Conservation (phyloP, 257 asterid species). For the Nicotiana obtusifolia region DNA sequence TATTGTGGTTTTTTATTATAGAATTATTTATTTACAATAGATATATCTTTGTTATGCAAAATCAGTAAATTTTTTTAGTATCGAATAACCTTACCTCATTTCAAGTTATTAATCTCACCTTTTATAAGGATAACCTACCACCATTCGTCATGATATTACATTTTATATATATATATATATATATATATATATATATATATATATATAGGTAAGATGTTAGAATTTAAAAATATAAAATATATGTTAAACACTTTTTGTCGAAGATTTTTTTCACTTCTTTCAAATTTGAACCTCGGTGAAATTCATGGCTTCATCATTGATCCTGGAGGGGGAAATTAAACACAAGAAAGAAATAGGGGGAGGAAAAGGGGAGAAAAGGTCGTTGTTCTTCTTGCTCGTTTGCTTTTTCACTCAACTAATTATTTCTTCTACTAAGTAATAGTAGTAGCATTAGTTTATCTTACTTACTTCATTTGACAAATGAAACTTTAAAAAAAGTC, state of each 20-base stretch:
- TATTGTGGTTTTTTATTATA: not conserved
- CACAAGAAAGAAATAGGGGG: not conserved
- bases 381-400: constrained; percentile 37
- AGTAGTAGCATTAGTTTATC: not conserved
- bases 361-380: constrained; percentile 30
- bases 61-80: not conserved
- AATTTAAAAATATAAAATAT: too few species aligned
- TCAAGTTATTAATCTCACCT: not conserved
- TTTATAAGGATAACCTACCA: too few species aligned
- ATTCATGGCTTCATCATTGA: too few species aligned
- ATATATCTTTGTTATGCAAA: too few species aligned
- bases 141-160: too few species aligned
- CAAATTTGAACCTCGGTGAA: too few species aligned
- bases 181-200: too few species aligned
- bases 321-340: too few species aligned
- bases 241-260: too few species aligned
- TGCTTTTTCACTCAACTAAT: constrained; percentile 25
- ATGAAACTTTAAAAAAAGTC: not conserved
- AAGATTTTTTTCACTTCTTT: too few species aligned
- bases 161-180: too few species aligned
- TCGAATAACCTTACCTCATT: not conserved
- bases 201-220: too few species aligned
- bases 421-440: not conserved
- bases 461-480: constrained; percentile 34
- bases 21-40: not conserved